Conservation (phyloP, 2,329 filamentous ascomycete species). For the Pestalotiopsis sp. region DNA sequence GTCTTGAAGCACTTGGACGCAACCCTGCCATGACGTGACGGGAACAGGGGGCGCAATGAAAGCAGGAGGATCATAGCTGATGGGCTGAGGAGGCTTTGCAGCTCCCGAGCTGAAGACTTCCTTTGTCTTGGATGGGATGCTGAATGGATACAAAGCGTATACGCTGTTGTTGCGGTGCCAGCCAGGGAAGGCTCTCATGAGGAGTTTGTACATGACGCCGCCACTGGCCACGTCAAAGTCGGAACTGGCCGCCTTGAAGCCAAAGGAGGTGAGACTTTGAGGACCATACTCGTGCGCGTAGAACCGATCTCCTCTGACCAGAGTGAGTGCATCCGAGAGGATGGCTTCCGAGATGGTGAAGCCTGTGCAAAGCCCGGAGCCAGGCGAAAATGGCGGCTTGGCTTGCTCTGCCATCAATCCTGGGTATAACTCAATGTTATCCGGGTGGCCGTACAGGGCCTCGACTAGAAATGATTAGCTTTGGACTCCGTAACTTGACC, state of each 20-base stretch:
- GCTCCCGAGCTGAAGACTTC: not conserved
- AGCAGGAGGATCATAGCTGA: not conserved
- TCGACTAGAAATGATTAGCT: not conserved
- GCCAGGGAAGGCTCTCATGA: not conserved
- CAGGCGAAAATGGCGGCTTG: conserved; percentile 45
- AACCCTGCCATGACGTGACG: not conserved
- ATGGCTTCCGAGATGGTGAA: conserved; percentile 53
- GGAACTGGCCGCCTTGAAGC: not conserved
- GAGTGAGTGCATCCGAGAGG: conserved; percentile 61
- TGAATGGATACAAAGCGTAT: not conserved
- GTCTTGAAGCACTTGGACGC: not conserved
- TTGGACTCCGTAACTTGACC: not conserved
- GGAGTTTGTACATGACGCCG: not conserved
- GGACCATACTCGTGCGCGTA: not conserved
- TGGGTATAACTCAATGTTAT: conserved; percentile 80
- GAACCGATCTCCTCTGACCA: conserved; percentile 63
- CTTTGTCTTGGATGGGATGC: not conserved
- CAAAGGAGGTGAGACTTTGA: not conserved
- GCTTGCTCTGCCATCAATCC: conserved; percentile 77
- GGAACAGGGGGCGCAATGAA: not conserved
- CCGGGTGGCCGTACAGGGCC: conserved; percentile 75
- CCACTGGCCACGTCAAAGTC: not conserved
- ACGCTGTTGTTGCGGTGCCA: not conserved
- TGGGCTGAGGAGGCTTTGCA: not conserved
- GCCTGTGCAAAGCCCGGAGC: conserved; percentile 22